A percentile compares a stretch with the other conserved stretches of the same genome.
Conservation (phyloP, 2,329 filamentous ascomycete species). For the Neonectria magnoliae region DNA sequence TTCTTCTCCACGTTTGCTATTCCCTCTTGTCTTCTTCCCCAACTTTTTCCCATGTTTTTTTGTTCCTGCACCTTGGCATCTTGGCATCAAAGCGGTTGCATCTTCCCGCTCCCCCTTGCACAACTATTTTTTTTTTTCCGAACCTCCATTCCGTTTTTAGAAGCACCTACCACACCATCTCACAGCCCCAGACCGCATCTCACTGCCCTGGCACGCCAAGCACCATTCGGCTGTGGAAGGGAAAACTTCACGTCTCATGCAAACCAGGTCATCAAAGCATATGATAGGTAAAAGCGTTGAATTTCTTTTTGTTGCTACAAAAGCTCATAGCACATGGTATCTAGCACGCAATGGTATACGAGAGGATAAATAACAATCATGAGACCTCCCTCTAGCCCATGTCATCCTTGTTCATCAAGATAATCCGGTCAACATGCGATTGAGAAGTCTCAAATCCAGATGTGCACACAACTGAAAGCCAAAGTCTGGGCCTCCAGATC, state of each 20-base stretch:
- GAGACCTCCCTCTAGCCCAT: slow-evolving; percentile 7
- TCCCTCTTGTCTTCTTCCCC: not conserved
- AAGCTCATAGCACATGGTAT: slow-evolving; percentile 18
- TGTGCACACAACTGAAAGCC: not conserved
- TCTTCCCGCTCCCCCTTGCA: not conserved
- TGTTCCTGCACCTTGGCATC: not conserved
- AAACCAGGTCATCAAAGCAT: not conserved
- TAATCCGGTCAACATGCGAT: not conserved
- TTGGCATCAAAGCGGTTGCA: slow-evolving; percentile 1
- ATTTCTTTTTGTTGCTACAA: slow-evolving; percentile 1
- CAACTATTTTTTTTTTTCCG: not conserved
- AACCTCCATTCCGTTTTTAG: slow-evolving; percentile 3
- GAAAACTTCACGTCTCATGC: not conserved
- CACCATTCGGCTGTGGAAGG: not conserved
- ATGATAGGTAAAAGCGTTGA: not conserved
- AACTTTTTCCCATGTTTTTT: slow-evolving; percentile 13
- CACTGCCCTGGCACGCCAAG: not conserved
- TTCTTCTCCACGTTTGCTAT: not conserved
- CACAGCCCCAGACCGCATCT: too few species aligned
- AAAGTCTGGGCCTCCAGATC: not conserved
- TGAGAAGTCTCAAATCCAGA: slow-evolving; percentile 4
- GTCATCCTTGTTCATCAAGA: not conserved
- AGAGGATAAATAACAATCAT: slow-evolving; percentile 16
- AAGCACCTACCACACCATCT: not conserved
- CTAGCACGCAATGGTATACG: slow-evolving; percentile 35